phyloP scores from a whole-genome alignment of 495 filamentous ascomycete genomes.

The Penicillium waksmanii region DNA sequence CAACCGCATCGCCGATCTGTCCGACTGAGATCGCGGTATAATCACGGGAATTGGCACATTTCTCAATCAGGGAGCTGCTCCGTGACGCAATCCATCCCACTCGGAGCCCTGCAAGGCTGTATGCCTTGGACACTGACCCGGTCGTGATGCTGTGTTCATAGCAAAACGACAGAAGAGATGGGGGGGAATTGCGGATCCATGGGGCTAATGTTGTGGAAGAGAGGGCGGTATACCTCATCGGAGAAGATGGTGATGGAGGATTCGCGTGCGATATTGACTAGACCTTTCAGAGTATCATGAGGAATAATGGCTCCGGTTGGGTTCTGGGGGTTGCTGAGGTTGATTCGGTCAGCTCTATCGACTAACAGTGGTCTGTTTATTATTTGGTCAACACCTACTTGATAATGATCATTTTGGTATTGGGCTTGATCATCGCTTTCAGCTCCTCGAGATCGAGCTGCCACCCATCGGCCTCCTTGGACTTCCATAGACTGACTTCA shows the following conservation, averaged over 20 bases:
- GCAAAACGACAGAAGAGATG: conserved; percentile 69
- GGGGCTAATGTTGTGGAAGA: conserved; percentile 77
- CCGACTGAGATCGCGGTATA: conserved; percentile 88
- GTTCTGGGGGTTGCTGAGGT: conserved; percentile 83
- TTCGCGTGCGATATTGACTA: conserved; percentile 66
- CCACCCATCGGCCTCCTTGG: conserved; percentile 67
- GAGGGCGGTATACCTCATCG: conserved; percentile 86
- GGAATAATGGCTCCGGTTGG: conserved; percentile 78
- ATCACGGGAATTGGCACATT: conserved; percentile 68
- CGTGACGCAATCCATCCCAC: conserved; percentile 83
- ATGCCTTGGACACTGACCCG: conserved; percentile 85
- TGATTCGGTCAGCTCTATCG: conserved; percentile 10
- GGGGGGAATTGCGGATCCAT: conserved; percentile 60
- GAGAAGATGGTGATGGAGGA: conserved; percentile 69
- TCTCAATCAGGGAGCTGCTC: conserved; percentile 62
- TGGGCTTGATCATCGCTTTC: conserved; percentile 65
- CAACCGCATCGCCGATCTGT: conserved; percentile 80
- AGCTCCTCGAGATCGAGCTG: conserved; percentile 70
- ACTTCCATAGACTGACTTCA: conserved; percentile 79
- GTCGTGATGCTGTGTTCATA: conserved; percentile 74
- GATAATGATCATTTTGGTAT: conserved; percentile 75
- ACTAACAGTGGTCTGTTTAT: background rate
- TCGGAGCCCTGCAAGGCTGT: conserved; percentile 80
- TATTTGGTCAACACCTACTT: conserved; percentile 46
- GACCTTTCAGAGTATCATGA: conserved; percentile 56